These are phyloP conservation scores for Torulaspora microellipsoides DNA, from an alignment of 805 yeast genomes.

Conservation along the genomic window DNA sequence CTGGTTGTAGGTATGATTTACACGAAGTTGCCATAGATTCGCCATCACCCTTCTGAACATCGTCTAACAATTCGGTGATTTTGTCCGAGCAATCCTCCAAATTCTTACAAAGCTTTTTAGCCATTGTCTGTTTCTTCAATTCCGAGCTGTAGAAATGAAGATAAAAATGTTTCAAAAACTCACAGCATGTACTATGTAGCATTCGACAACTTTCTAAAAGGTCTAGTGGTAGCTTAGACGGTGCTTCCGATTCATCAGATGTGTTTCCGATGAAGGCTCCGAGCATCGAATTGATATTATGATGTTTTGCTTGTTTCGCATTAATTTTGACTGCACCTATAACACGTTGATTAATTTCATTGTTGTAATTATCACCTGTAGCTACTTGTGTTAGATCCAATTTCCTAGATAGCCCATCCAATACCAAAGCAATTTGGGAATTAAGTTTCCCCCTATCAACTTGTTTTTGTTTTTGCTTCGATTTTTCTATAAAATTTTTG, in stretches of 20 bases:
- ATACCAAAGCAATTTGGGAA: conserved; percentile 11
- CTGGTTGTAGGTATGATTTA: conserved; percentile 40
- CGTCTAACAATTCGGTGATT: conserved; percentile 26
- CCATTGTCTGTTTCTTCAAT: conserved; percentile 39
- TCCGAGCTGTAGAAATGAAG: conserved; percentile 50
- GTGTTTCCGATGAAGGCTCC: conserved; percentile 26
- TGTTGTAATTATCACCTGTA: conserved; percentile 21
- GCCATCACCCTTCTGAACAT: conserved; percentile 31
- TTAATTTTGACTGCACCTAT: conserved; percentile 47
- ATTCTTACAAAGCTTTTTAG: conserved; percentile 46
- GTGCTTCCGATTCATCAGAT: conserved; percentile 29
- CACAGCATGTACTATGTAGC: conserved; percentile 68
- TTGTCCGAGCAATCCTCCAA: conserved; percentile 46
- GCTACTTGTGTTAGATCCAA: conserved; percentile 32
- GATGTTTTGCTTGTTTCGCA: conserved; percentile 47
- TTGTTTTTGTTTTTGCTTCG: conserved; percentile 17
- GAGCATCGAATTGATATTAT: conserved; percentile 23
- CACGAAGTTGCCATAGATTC: conserved; percentile 27
- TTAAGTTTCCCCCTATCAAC: conserved; percentile 8
- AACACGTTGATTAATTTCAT: conserved; percentile 38
- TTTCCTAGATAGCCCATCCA: conserved; percentile 18
- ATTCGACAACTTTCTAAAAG: conserved; percentile 50
- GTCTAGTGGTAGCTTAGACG: conserved; percentile 33
- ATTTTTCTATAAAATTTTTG: conserved; percentile 15
- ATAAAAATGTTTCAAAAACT: conserved; percentile 75